Percentiles rank a stretch among this genome's conserved stretches.
Conservation (phyloP, 2,329 filamentous ascomycete species). For the Fragosphaeria purpurea region DNA sequence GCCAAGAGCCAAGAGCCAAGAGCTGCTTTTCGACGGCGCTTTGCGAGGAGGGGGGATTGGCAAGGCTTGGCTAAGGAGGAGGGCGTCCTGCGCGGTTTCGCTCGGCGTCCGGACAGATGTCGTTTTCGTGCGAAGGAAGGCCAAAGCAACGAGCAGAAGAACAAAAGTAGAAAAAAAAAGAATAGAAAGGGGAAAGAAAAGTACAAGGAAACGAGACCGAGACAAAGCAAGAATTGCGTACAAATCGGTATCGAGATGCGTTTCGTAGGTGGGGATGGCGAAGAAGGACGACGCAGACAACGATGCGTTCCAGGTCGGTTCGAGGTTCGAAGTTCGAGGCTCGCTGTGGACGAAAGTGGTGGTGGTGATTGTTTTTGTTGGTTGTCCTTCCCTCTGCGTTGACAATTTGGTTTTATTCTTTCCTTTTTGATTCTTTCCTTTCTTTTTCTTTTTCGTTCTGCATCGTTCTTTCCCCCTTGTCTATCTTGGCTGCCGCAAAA, state of each 20-base stretch:
- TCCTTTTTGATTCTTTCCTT: background rate
- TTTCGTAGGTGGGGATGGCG: too few species aligned
- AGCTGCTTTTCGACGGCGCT: too few species aligned
- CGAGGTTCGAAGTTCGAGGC: too few species aligned
- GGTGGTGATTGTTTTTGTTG: background rate
- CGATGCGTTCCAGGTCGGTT: too few species aligned
- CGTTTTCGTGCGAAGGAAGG: too few species aligned
- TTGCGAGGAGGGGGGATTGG: background rate
- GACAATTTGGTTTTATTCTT: background rate
- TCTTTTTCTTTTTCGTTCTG: background rate
- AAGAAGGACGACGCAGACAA: too few species aligned
- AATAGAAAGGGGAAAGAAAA: background rate
- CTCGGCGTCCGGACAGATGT: too few species aligned
- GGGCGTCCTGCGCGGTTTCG: too few species aligned
- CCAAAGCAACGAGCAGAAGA: background rate
- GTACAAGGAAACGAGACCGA: background rate
- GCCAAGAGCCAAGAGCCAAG: constrained; percentile 9
- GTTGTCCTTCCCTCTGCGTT: background rate
- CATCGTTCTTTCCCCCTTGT: background rate
- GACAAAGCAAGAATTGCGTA: background rate
- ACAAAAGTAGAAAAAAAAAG: background rate
- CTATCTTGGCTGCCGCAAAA: too few species aligned
- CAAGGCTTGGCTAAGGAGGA: constrained; percentile 3
- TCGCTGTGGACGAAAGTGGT: background rate
- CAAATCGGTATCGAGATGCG: too few species aligned